Evolutionary conservation across 1,139 yeast species (phyloP).

Genomic region (Saccharomyces uvarum): DNA sequence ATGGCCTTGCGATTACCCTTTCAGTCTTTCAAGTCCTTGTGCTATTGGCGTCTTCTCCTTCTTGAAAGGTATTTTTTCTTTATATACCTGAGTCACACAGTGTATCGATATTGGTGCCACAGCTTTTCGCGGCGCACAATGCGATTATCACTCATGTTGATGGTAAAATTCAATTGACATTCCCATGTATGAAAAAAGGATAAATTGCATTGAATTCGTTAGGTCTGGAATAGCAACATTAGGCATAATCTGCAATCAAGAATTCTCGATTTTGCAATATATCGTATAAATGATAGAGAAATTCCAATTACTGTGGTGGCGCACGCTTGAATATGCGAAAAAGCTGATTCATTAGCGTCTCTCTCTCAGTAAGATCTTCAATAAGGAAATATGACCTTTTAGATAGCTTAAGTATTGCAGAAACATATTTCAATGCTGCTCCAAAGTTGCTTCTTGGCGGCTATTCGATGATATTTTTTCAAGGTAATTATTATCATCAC

Average conservation of each 20-base stretch:
- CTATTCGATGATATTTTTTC: not conserved
- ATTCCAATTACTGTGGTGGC: no score
- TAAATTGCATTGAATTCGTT: not conserved
- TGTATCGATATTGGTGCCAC: not conserved
- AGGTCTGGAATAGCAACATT: not conserved
- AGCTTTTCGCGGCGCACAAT: conserved; percentile 1
- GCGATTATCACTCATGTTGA: not conserved
- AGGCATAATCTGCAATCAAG: no score
- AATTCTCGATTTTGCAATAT: no score
- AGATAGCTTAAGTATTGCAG: not conserved
- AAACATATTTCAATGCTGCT: not conserved
- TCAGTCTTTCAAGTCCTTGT: not conserved
- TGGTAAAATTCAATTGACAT: not conserved
- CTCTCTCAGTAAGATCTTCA: not conserved
- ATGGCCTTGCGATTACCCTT: not conserved
- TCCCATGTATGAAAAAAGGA: not conserved
- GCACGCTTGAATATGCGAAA: not conserved
- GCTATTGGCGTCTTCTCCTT: not conserved
- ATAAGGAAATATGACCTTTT: not conserved
- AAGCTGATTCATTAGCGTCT: not conserved
- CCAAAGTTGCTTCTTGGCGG: not conserved
- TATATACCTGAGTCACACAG: not conserved
- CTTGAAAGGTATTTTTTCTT: not conserved
- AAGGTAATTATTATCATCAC: not conserved
- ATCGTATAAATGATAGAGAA: no score